Evolutionary conservation across 768 basidiomycete genomes (phyloP).

Genomic region (Lanmaoa pseudosensibilis): DNA sequence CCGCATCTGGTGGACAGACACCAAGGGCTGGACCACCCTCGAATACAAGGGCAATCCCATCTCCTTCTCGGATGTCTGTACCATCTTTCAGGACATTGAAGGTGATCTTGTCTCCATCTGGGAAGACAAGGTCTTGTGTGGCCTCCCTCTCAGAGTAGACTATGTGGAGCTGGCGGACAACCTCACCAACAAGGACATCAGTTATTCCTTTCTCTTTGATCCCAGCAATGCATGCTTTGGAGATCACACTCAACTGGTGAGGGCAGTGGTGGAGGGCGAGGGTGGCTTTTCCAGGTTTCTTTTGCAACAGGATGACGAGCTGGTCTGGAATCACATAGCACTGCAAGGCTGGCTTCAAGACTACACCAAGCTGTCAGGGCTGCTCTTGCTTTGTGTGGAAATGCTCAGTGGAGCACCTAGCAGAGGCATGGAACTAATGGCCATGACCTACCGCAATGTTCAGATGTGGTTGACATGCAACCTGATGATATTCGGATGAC

Average conservation of each 20-base stretch:
- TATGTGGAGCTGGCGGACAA: conserved; percentile 24
- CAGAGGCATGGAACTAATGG: conserved; percentile 6
- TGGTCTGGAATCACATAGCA: neutral
- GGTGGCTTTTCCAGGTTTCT: neutral
- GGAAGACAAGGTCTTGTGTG: conserved; percentile 21
- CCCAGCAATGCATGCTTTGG: neutral
- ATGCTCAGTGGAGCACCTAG: conserved; percentile 19
- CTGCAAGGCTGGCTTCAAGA: conserved; percentile 3
- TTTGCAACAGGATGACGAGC: fast-evolving
- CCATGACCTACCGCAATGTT: neutral
- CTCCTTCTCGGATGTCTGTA: fast-evolving
- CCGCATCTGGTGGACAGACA: conserved; percentile 7
- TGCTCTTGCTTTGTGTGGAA: neutral
- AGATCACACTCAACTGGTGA: neutral
- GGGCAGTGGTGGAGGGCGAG: fast-evolving
- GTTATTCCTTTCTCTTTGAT: conserved; percentile 8
- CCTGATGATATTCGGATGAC: neutral
- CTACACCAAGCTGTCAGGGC: conserved; percentile 9
- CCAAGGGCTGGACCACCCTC: neutral
- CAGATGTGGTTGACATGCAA: neutral
- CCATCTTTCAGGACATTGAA: neutral
- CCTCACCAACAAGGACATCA: neutral
- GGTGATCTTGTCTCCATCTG: neutral
- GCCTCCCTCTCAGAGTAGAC: neutral
- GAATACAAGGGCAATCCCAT: neutral